These are phyloP conservation scores for Exophiala sideris DNA, from an alignment of 2,329 filamentous ascomycete species.

Conservation along the genomic window DNA sequence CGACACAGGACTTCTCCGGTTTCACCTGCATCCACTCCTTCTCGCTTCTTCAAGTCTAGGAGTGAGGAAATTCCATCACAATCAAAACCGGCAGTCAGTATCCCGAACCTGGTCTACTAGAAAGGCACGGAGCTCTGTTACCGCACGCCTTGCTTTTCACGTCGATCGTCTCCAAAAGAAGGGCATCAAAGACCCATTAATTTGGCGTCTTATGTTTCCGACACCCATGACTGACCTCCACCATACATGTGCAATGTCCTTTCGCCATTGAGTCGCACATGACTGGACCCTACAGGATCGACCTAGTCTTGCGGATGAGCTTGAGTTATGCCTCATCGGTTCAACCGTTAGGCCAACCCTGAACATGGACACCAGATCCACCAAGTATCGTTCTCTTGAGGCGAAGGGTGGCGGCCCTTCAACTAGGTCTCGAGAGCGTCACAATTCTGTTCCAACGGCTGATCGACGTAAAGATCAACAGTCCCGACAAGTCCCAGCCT, in stretches of 20 bases:
- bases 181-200: slow-evolving; percentile 19
- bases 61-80: neutral
- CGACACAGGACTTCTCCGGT: slow-evolving; percentile 3
- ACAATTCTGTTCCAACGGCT: slow-evolving; percentile 26
- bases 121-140: slow-evolving; percentile 10
- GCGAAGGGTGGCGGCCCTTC: slow-evolving; percentile 18
- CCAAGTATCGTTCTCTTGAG: slow-evolving; percentile 28
- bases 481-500: slow-evolving; percentile 18
- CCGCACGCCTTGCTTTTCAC: neutral
- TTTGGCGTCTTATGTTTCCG: slow-evolving; percentile 21
- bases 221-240: slow-evolving; percentile 19
- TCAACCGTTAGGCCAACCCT: neutral
- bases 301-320: slow-evolving; percentile 4
- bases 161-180: neutral
- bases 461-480: slow-evolving; percentile 24
- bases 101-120: neutral
- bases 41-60: neutral
- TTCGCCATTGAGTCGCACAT: slow-evolving; percentile 1
- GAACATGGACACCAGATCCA: slow-evolving; percentile 27
- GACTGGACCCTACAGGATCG: slow-evolving; percentile 1
- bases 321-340: slow-evolving; percentile 8
- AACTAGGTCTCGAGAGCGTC: slow-evolving; percentile 24
- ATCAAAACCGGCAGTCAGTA: neutral
- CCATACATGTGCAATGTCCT: slow-evolving; percentile 6
- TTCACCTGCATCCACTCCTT: slow-evolving; percentile 1